Base-by-base conservation (phyloP, 768 basidiomycete genomes). In the Dacryopinax spathularia region DNA sequence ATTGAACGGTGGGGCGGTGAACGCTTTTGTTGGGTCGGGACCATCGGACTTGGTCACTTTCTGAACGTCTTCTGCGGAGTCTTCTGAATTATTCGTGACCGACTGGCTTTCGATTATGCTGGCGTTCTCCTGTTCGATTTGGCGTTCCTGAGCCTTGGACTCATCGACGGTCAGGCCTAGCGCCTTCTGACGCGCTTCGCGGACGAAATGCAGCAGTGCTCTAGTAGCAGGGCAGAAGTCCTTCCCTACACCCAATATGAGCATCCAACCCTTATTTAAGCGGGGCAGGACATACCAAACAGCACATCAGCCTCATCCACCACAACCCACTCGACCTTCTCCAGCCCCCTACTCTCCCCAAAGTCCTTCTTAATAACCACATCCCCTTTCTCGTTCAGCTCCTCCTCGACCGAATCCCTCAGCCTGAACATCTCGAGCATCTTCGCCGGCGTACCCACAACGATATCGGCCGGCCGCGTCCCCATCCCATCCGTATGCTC, bases 271-370 rank as follows among this genome's bases (percentile, higher is more conserved):
- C 20, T n/a, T 34, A 67, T 22, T 41, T 33, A 48, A 43, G 48
- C 33, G 33, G 39, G 35, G 16, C n/a, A 33, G 6, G 13, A 73
- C 81, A 60, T 66, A 89, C 92, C 90, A 62, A 95, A 86, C 13
- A 94, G 76, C 60, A 96, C 83, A 71, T 95, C 93, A 0, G 93
- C 92, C 70, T 96, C 92, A 65, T 96, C 93, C 1, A 95, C 77
- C 2, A 94, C 78, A 5, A 95, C 86, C 91, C 91, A 95, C 69
- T 95, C 90, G 1, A 94, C 76, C 60, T 83, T 80, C 61, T 79
- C 79, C 25, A 91, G 73, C 1, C 84, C 80, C 74, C 89, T 80
- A 29, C 69, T 84, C 79, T 3, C 82, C 79, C 68, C 78, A 78
- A 73, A 77, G 65, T 66, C 81, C 73, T 72, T 71, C 22, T 66